Conservation (phyloP, 2,329 filamentous ascomycete species). For the Colletotrichum kahawae region DNA sequence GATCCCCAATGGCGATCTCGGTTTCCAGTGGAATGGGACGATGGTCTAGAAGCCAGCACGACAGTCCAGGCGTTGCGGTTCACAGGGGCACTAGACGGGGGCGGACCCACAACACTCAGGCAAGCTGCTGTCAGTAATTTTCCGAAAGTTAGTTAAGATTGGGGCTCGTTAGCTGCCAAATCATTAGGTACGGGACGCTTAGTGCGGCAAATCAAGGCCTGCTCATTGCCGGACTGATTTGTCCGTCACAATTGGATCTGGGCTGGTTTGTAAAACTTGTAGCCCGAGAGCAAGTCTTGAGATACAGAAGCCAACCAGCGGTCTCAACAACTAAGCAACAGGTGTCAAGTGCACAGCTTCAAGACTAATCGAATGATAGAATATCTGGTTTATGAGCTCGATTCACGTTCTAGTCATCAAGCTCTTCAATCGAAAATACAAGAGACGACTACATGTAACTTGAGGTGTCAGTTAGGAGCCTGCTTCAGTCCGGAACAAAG, state of each 20-base stretch:
- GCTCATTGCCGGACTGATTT: neutral
- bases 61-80: neutral
- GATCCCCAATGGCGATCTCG: neutral
- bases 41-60: neutral
- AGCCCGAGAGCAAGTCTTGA: neutral
- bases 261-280: neutral
- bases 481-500: neutral
- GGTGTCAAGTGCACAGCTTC: neutral
- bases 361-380: neutral
- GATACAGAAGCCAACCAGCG: neutral
- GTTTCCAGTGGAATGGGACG: neutral
- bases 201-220: neutral
- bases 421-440: neutral
- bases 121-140: neutral
- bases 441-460: neutral
- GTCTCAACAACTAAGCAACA: neutral
- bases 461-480: neutral
- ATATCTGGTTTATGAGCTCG: neutral
- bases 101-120: neutral
- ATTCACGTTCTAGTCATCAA: neutral
- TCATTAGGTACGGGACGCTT: neutral
- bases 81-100: neutral
- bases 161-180: neutral
- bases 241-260: neutral
- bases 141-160: neutral